Percentiles rank a stretch among this genome's conserved stretches.
phyloP scores from a whole-genome alignment of 23 red algal genomes.

The Cyanidioschyzon merolae region DNA sequence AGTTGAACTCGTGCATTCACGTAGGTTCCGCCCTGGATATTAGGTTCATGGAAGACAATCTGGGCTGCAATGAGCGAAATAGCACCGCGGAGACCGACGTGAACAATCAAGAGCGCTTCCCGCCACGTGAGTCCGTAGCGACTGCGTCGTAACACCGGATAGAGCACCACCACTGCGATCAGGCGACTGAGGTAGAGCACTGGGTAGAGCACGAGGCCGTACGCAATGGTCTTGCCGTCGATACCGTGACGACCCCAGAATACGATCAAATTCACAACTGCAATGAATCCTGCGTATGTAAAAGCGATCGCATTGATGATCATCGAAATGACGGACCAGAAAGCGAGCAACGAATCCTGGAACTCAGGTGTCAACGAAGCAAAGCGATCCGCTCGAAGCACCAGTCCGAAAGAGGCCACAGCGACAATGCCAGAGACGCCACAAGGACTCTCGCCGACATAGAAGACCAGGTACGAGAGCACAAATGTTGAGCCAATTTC shows the following conservation, averaged over 20 bases:
- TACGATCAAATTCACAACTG: conserved; percentile 80
- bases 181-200: conserved; percentile 74
- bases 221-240: conserved; percentile 36
- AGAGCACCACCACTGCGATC: conserved; percentile 46
- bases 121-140: conserved; percentile 51
- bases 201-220: conserved; percentile 43
- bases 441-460: conserved; percentile 61
- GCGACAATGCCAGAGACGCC: conserved; percentile 68
- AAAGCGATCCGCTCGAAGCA: conserved; percentile 49
- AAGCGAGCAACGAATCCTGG: conserved; percentile 54
- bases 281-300: conserved; percentile 74
- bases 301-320: conserved; percentile 96
- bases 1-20: conserved; percentile 59
- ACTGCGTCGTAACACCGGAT: conserved; percentile 35
- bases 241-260: conserved; percentile 36
- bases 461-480: conserved; percentile 76
- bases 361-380: conserved; percentile 49
- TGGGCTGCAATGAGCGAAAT: conserved; percentile 73
- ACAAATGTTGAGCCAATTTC: conserved; percentile 61
- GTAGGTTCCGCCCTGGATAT: conserved; percentile 26
- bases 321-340: conserved; percentile 73
- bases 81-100: conserved; percentile 65
- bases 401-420: conserved; percentile 55
- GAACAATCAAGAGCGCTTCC: conserved; percentile 44
- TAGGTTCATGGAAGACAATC: conserved; percentile 36